These are phyloP conservation scores for Xylaria digitata DNA, from an alignment of 2,329 filamentous ascomycete genomes.

Conservation along the genomic window DNA sequence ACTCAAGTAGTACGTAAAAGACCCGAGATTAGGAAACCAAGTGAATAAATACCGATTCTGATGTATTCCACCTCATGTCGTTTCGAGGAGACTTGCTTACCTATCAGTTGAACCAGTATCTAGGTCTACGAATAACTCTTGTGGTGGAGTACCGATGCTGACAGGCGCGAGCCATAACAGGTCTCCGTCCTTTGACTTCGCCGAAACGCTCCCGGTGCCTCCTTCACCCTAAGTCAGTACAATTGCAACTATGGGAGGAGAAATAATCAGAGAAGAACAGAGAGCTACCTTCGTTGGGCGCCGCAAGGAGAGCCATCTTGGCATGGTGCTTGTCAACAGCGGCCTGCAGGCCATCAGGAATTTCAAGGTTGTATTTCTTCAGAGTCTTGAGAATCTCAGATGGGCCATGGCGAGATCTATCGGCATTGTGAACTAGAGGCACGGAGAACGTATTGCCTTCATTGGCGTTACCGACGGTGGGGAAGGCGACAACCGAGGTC, in stretches of 20 bases:
- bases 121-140: constrained; percentile 60
- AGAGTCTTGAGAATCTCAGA: constrained; percentile 48
- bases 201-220: constrained; percentile 26
- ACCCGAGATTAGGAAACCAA: constrained; percentile 24
- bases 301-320: constrained; percentile 36
- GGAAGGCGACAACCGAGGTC: constrained; percentile 33
- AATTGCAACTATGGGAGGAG: neutral
- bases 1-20: neutral
- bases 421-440: constrained; percentile 43
- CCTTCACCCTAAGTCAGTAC: constrained; percentile 36
- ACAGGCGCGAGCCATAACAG: constrained; percentile 58
- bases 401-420: constrained; percentile 45
- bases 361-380: constrained; percentile 50
- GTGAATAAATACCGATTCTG: neutral
- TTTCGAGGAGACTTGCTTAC: constrained; percentile 62
- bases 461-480: constrained; percentile 19
- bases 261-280: neutral
- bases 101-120: constrained; percentile 67
- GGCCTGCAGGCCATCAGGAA: constrained; percentile 47
- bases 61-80: neutral
- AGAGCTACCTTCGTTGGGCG: constrained; percentile 33
- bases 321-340: constrained; percentile 44
- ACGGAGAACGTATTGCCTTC: constrained; percentile 44
- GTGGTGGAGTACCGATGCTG: constrained; percentile 60
- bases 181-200: constrained; percentile 53